Base-by-base conservation (phyloP, 768 basidiomycete species). In the Kwoniella sp. region DNA sequence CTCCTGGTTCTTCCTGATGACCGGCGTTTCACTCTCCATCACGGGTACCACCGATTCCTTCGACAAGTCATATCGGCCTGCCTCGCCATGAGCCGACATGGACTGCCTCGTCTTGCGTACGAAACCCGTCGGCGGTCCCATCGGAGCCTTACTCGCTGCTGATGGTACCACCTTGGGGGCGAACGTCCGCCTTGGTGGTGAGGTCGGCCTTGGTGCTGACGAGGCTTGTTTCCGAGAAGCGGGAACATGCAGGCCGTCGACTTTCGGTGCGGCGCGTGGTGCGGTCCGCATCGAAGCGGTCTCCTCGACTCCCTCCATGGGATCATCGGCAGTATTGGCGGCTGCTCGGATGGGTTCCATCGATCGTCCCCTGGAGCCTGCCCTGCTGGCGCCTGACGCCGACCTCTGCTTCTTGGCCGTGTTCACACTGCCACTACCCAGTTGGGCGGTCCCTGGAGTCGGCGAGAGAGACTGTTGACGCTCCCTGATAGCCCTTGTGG, bases 1-100 rank as follows among this genome's bases (percentile, higher is more conserved):
- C 44, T 71, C 63, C 50, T 65, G 59, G 46, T 73, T 73, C 53
- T 65, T 69, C 53, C 61, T 43, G 5, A 69, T 69, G 56, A 71
- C 57, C 0, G 72, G 72, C 39, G 72, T 73, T 28, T 73, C 72
- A 38, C 60, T 57, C 27, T 70, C 62, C 38, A 68, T 55, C 5
- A 73, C 40, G 22, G 70, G 68, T 37, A 70, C 59, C 20, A 69
- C 42, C 31, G 57, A 56, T 26, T 73, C 68, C 10, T 40, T 55
- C n/a, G 48, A 31, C 23, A 56, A 27, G 20, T 63, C 61, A 29
- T 39, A 28, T 37, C 56, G 37, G 23, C 23, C 23, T 20, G 9
- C 4, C n/a, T n/a, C n/a, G n/a, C n/a, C n/a, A n/a, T n/a, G n/a
- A 38, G 37, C 37, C 15, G 15, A 47, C 60, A 62, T 50, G 28